A percentile compares a stretch with the other conserved stretches of the same genome.
phyloP scores from a whole-genome alignment of 768 basidiomycete genomes.

The Boletus subparvulus region DNA sequence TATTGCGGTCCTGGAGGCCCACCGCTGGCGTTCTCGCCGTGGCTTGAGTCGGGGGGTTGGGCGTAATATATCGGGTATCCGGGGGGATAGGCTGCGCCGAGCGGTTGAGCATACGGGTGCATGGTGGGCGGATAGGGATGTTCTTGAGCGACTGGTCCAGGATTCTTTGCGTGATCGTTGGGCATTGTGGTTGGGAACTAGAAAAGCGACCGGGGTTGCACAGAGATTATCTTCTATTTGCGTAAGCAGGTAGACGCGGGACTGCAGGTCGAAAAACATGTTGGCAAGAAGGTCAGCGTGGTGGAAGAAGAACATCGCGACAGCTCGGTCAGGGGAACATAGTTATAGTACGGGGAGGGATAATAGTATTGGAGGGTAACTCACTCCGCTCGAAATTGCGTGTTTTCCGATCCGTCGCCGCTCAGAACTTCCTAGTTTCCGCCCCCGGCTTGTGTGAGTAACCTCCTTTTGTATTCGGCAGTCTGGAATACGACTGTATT shows the following conservation, averaged over 20 bases:
- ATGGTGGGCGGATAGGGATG: slow-evolving; percentile 28
- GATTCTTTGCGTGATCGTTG: slow-evolving; percentile 35
- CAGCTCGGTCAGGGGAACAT: slow-evolving; percentile 2
- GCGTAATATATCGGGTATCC: slow-evolving; percentile 36
- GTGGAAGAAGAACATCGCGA: neutral
- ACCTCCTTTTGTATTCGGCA: slow-evolving; percentile 11
- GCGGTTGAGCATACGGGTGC: slow-evolving; percentile 28
- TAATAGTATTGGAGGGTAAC: slow-evolving; percentile 11
- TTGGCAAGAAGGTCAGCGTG: slow-evolving; percentile 10
- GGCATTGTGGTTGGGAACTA: slow-evolving; percentile 28
- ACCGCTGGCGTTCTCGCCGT: slow-evolving; percentile 36
- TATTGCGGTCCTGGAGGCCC: slow-evolving; percentile 32
- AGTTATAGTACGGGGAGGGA: neutral
- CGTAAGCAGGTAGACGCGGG: slow-evolving; percentile 33
- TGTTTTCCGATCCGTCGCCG: slow-evolving; percentile 38
- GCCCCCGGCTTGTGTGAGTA: slow-evolving; percentile 10
- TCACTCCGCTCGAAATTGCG: slow-evolving; percentile 40
- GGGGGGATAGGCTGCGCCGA: slow-evolving; percentile 31
- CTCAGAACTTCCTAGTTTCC: slow-evolving; percentile 31
- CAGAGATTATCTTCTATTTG: slow-evolving; percentile 29
- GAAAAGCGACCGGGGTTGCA: slow-evolving; percentile 25
- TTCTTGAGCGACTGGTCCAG: slow-evolving; percentile 39
- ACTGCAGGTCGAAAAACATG: slow-evolving; percentile 21
- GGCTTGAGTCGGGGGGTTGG: slow-evolving; percentile 26
- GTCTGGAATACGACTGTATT: slow-evolving; percentile 3